Evolutionary conservation across 345 rosid genomes (phyloP).

Genomic region (Eucalyptus pauciflora): DNA sequence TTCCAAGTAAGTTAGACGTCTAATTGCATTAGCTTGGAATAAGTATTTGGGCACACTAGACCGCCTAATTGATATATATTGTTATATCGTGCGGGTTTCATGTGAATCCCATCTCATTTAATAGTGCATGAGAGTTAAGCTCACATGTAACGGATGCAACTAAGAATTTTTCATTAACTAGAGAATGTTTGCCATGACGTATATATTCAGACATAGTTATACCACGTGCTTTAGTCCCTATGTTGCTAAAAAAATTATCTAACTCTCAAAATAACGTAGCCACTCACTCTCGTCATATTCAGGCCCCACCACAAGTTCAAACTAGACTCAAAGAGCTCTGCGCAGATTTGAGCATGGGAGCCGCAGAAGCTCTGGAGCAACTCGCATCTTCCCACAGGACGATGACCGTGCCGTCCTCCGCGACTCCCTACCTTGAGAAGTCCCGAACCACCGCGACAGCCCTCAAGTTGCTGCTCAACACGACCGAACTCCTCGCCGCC

Average conservation of each 20-base stretch:
- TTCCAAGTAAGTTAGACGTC: constrained; percentile 11
- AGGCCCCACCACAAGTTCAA: constrained; percentile 29
- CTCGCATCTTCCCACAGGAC: constrained; percentile 25
- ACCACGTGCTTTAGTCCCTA: not conserved
- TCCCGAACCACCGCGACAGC: constrained; percentile 19
- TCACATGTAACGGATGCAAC: not conserved
- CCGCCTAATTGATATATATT: not conserved
- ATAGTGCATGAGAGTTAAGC: not conserved
- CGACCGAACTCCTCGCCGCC: constrained; percentile 17
- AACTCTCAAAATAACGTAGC: not conserved
- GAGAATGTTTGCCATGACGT: not conserved
- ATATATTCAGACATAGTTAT: not conserved
- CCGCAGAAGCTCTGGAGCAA: constrained; percentile 41
- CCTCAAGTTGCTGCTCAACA: constrained; percentile 29
- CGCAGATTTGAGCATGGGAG: constrained; percentile 36
- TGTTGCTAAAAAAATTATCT: not conserved
- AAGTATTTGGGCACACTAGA: not conserved
- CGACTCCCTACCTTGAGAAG: constrained; percentile 25
- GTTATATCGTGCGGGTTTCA: not conserved
- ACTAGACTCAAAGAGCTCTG: constrained; percentile 27
- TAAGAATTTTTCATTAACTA: not conserved
- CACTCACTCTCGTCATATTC: not conserved
- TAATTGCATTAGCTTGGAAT: not conserved
- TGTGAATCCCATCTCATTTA: not conserved
- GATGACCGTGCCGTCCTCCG: constrained; percentile 25